Conservation (phyloP, 2,329 filamentous ascomycete species). For the Calonectria henricotiae region DNA sequence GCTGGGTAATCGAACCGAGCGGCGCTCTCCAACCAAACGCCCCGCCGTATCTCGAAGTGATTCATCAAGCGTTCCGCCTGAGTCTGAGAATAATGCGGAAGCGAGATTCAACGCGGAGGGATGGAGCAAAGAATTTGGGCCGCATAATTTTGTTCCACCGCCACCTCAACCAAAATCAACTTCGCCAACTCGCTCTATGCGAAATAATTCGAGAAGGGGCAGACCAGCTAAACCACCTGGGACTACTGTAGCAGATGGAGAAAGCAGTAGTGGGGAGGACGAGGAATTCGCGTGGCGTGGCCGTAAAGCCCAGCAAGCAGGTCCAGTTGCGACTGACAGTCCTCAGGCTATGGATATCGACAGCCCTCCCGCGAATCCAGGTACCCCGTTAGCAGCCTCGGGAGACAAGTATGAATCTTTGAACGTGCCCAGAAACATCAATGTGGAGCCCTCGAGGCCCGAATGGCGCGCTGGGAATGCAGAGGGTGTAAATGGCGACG, state of each 20-base stretch:
- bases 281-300: constrained; percentile 58
- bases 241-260: constrained; percentile 65
- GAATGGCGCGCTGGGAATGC: constrained; percentile 73
- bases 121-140: constrained; percentile 71
- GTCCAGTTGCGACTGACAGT: constrained; percentile 59
- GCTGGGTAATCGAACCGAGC: constrained; percentile 61
- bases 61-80: constrained; percentile 45
- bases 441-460: constrained; percentile 72
- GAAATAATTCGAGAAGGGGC: constrained; percentile 71
- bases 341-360: constrained; percentile 79
- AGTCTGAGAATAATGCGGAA: constrained; percentile 49
- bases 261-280: constrained; percentile 64
- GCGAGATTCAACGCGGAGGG: constrained; percentile 67
- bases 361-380: constrained; percentile 61
- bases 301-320: constrained; percentile 54
- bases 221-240: constrained; percentile 71
- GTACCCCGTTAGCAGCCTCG: constrained; percentile 24
- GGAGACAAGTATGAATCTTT: constrained; percentile 36
- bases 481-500: constrained; percentile 49
- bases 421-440: constrained; percentile 67
- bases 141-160: constrained; percentile 70
- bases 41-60: constrained; percentile 47
- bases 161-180: constrained; percentile 58
- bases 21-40: constrained; percentile 60
- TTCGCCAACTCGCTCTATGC: constrained; percentile 64